phyloP scores from a whole-genome alignment of 1,284 basidiomycete genomes.

The Leccinum fallax region DNA sequence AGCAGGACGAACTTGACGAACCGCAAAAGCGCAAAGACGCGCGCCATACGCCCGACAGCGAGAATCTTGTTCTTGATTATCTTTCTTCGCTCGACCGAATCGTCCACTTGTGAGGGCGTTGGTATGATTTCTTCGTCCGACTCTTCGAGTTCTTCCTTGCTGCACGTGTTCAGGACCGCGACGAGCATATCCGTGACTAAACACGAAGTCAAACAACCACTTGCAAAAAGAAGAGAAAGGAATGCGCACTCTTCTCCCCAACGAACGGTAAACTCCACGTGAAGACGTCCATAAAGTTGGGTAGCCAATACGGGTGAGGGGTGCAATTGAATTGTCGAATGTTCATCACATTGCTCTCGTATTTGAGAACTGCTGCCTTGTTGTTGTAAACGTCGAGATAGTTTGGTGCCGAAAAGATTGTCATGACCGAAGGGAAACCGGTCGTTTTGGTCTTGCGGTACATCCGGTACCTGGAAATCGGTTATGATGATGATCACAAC shows the following conservation, averaged over 20 bases:
- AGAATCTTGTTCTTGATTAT: conserved; percentile 98
- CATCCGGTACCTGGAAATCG: conserved; percentile 79
- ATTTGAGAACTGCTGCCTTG: conserved; percentile 95
- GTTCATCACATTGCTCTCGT: conserved; percentile 97
- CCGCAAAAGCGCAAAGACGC: conserved; percentile 96
- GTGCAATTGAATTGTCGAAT: conserved; percentile 95
- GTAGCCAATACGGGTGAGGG: conserved; percentile 93
- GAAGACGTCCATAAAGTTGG: conserved; percentile 95
- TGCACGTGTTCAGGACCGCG: conserved; percentile 91
- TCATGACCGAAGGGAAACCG: conserved; percentile 93
- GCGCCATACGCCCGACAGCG: conserved; percentile 94
- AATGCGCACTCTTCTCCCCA: conserved; percentile 85
- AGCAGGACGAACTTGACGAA: conserved; percentile 32
- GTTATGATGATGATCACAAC: conserved; percentile 6
- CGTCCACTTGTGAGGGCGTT: conserved; percentile 45
- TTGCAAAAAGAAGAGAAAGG: not conserved
- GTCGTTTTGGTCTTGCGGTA: conserved; percentile 96
- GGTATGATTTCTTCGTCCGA: conserved; percentile 60
- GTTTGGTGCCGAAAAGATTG: conserved; percentile 94
- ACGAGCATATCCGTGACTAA: conserved; percentile 95
- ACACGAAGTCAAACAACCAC: conserved; percentile 2
- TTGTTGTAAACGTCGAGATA: conserved; percentile 97
- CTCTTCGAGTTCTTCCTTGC: conserved; percentile 93
- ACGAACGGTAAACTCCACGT: conserved; percentile 92
- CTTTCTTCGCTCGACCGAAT: conserved; percentile 74